Conservation (phyloP, 2,329 filamentous ascomycete species). For the Penicillium freii region DNA sequence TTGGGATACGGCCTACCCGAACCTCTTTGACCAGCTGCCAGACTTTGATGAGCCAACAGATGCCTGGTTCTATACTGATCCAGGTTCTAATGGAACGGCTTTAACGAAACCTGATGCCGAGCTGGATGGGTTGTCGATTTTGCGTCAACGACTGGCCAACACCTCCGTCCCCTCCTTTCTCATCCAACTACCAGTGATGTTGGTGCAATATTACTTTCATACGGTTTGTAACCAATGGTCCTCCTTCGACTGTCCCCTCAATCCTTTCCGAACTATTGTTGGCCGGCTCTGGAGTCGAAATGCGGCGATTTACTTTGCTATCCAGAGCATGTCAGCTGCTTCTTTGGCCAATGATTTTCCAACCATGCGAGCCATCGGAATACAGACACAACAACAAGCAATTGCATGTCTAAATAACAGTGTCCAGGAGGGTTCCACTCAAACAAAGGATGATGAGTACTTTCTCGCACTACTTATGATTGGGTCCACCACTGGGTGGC, state of each 20-base stretch:
- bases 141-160: constrained; percentile 19
- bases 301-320: constrained; percentile 26
- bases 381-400: constrained; percentile 25
- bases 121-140: constrained; percentile 18
- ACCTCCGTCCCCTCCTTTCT: constrained; percentile 21
- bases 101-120: constrained; percentile 1
- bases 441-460: constrained; percentile 24
- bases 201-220: constrained; percentile 26
- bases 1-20: constrained; percentile 13
- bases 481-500: constrained; percentile 23
- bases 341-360: constrained; percentile 26
- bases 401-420: constrained; percentile 23
- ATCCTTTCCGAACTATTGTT: constrained; percentile 22
- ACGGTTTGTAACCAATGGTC: constrained; percentile 26
- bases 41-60: constrained; percentile 14
- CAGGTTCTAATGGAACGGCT: neutral
- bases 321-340: constrained; percentile 27
- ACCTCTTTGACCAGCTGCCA: constrained; percentile 18
- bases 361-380: constrained; percentile 22
- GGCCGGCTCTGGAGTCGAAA: constrained; percentile 25
- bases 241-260: constrained; percentile 25
- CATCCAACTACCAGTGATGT: constrained; percentile 23
- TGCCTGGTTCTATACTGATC: constrained; percentile 4
- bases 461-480: constrained; percentile 25
- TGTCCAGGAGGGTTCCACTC: constrained; percentile 12